Percentiles rank a stretch among this genome's conserved stretches.
Conservation (phyloP, 2,329 filamentous ascomycete genomes). For the Colletotrichum falcatum region DNA sequence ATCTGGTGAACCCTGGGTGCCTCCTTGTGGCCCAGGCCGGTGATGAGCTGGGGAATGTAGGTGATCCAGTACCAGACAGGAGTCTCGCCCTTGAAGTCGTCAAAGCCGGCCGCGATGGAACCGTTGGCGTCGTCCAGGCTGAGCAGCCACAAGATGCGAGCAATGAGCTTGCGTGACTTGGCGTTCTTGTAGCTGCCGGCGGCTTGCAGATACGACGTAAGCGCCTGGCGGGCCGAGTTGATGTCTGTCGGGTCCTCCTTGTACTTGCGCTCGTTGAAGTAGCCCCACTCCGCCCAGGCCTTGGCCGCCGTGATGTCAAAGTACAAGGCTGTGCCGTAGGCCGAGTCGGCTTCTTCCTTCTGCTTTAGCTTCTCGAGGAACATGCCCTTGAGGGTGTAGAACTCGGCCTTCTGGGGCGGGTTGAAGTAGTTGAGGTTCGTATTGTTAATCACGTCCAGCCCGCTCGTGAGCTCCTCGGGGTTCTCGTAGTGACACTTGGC, state of each 20-base stretch:
- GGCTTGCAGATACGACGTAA: constrained; percentile 96
- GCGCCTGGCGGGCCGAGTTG: constrained; percentile 86
- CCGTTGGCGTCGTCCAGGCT: constrained; percentile 92
- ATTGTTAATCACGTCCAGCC: constrained; percentile 98
- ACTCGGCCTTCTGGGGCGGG: constrained; percentile 95
- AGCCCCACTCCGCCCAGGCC: constrained; percentile 99
- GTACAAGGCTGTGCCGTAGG: constrained; percentile 94
- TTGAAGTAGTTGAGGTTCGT: constrained; percentile 99
- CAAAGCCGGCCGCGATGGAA: constrained; percentile 85
- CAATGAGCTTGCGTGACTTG: constrained; percentile 93
- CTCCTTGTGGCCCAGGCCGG: constrained; percentile 91
- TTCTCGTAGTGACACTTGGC: constrained; percentile 99
- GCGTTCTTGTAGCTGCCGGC: constrained; percentile 97
- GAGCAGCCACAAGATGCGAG: constrained; percentile 93
- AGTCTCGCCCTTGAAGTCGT: constrained; percentile 96
- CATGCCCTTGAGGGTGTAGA: constrained; percentile 99
- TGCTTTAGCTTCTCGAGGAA: constrained; percentile 95
- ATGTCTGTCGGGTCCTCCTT: constrained; percentile 89
- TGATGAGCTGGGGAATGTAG: constrained; percentile 95
- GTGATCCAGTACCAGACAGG: constrained; percentile 99
- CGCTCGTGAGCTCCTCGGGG: constrained; percentile 88
- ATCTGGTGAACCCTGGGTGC: constrained; percentile 88
- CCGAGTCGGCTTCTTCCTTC: constrained; percentile 90
- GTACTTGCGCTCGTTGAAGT: constrained; percentile 97
- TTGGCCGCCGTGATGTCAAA: constrained; percentile 97